phyloP scores from a whole-genome alignment of 768 basidiomycete species.

The Leccinum rimulosum region DNA sequence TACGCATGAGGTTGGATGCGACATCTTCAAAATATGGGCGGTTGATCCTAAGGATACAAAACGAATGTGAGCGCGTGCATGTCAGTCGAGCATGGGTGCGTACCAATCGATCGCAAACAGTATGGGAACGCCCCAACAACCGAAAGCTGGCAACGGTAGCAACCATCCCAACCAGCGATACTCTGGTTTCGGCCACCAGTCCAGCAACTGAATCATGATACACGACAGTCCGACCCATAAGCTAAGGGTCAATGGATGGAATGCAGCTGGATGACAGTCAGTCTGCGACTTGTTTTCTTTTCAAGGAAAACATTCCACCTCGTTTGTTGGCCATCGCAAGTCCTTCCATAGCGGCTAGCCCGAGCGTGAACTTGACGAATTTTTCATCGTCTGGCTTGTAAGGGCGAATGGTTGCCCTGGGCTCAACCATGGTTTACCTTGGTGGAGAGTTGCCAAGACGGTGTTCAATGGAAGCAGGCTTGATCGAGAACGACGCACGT shows the following conservation, averaged over 20 bases:
- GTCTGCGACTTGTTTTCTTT: neutral
- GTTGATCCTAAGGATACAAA: constrained; percentile 51
- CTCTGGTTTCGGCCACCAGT: constrained; percentile 62
- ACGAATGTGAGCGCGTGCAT: neutral
- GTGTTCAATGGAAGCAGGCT: neutral
- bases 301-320: constrained; percentile 35
- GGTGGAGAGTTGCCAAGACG: neutral
- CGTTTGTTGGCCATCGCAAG: constrained; percentile 65
- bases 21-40: constrained; percentile 63
- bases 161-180: constrained; percentile 51
- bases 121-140: constrained; percentile 57
- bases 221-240: constrained; percentile 62
- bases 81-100: neutral
- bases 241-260: constrained; percentile 59
- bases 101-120: constrained; percentile 74
- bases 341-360: constrained; percentile 63
- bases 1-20: constrained; percentile 49
- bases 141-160: constrained; percentile 63
- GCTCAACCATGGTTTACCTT: constrained; percentile 36
- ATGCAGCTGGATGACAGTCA: constrained; percentile 37
- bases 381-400: constrained; percentile 54
- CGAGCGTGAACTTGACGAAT: constrained; percentile 59
- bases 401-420: constrained; percentile 51
- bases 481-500: constrained; percentile 4
- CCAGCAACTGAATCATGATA: constrained; percentile 55